Conservation (phyloP, 2,329 filamentous ascomycete species). For the Claviceps sp. region DNA sequence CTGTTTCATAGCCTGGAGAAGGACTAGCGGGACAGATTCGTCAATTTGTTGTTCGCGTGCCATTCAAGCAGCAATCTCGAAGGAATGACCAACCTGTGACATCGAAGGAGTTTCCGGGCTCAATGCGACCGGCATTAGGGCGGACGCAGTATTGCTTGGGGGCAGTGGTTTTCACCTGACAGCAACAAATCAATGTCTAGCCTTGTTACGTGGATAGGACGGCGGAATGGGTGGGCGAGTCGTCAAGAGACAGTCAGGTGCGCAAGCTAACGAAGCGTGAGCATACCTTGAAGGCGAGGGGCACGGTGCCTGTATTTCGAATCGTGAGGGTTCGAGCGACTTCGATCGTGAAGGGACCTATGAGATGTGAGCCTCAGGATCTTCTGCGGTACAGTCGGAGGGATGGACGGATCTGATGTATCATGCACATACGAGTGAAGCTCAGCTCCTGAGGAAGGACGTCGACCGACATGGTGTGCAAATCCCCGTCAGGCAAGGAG, state of each 20-base stretch:
- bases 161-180: conserved; percentile 93
- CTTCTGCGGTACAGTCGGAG: background rate
- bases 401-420: background rate
- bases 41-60: conserved; percentile 7
- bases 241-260: background rate
- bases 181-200: background rate
- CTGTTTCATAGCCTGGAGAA: conserved; percentile 95
- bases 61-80: too few species aligned
- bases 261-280: conserved; percentile 7
- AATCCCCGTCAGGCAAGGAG: background rate
- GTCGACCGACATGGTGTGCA: conserved; percentile 73
- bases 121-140: conserved; percentile 92
- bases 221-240: background rate
- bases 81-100: conserved; percentile 54
- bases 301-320: conserved; percentile 47
- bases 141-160: conserved; percentile 99
- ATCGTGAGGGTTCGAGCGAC: conserved; percentile 52
- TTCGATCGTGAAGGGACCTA: conserved; percentile 55
- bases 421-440: conserved; percentile 65
- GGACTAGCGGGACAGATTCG: conserved; percentile 40
- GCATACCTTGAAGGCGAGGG: conserved; percentile 57
- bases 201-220: background rate
- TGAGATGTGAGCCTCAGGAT: conserved; percentile 7
- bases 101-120: conserved; percentile 78
- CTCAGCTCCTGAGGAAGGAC: conserved; percentile 83